A percentile compares a stretch with the other conserved stretches of the same genome.
phyloP scores from a whole-genome alignment of 2,329 filamentous ascomycete genomes.

The Pseudogymnoascus destructans region DNA sequence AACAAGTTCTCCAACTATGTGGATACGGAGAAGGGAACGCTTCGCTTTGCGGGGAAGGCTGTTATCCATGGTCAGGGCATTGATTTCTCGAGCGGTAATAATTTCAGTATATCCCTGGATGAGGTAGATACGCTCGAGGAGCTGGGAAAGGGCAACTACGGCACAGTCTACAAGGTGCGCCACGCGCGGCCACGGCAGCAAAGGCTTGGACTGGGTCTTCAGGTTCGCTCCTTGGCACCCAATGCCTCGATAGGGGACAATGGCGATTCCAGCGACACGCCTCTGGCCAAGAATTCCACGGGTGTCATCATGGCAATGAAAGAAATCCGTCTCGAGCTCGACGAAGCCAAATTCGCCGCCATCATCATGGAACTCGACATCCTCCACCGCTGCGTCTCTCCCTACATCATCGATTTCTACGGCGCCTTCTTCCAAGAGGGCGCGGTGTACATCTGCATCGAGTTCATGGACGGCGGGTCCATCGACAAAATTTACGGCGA shows the following conservation, averaged over 20 bases:
- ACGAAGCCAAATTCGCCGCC: slow-evolving; percentile 91
- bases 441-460: slow-evolving; percentile 97
- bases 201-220: slow-evolving; percentile 46
- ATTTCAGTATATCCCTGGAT: slow-evolving; percentile 87
- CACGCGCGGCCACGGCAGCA: slow-evolving; percentile 56
- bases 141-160: slow-evolving; percentile 94
- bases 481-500: slow-evolving; percentile 91
- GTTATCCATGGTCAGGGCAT: slow-evolving; percentile 81
- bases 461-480: slow-evolving; percentile 97
- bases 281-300: slow-evolving; percentile 32
- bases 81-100: slow-evolving; percentile 79
- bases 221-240: slow-evolving; percentile 29
- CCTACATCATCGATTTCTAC: slow-evolving; percentile 97
- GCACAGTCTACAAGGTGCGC: slow-evolving; percentile 91
- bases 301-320: slow-evolving; percentile 98
- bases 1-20: slow-evolving; percentile 70
- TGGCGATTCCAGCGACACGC: slow-evolving; percentile 13
- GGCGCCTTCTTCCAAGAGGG: slow-evolving; percentile 98
- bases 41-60: slow-evolving; percentile 88
- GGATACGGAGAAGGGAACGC: slow-evolving; percentile 77
- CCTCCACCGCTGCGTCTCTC: slow-evolving; percentile 83
- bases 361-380: slow-evolving; percentile 98
- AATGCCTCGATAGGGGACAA: slow-evolving; percentile 17
- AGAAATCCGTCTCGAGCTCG: slow-evolving; percentile 86
- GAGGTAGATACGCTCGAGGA: slow-evolving; percentile 90